phyloP scores from a whole-genome alignment of 176 grass and related monocot genomes.

The Ampelocalamus luodianensis region DNA sequence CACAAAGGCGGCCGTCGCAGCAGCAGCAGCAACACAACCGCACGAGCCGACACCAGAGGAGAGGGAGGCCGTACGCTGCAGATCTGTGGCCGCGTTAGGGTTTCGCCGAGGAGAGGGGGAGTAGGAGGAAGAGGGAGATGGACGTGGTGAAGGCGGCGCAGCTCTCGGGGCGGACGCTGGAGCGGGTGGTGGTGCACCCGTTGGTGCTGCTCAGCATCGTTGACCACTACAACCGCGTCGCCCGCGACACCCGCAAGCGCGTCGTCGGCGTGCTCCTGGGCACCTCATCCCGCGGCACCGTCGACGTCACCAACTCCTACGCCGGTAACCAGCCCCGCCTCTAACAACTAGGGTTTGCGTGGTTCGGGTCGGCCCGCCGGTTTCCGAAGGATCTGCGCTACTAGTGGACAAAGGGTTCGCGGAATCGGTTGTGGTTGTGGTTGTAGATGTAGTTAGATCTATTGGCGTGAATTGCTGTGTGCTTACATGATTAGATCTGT shows the following conservation, averaged over 20 bases:
- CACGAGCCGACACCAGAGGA: not conserved
- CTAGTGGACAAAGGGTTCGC: constrained; percentile 6
- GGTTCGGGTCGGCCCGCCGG: not conserved
- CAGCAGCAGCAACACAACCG: constrained; percentile 26
- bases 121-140: constrained; percentile 50
- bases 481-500: constrained; percentile 38
- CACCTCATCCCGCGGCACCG: constrained; percentile 68
- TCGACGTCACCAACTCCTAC: constrained; percentile 97
- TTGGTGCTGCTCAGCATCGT: constrained; percentile 97
- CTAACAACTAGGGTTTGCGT: constrained; percentile 30
- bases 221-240: constrained; percentile 99
- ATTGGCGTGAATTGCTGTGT: not conserved
- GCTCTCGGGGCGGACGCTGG: constrained; percentile 80
- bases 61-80: constrained; percentile 20
- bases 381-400: not conserved
- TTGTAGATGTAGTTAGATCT: constrained; percentile 33
- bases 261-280: constrained; percentile 95
- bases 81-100: constrained; percentile 35
- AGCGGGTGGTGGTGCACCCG: constrained; percentile 91
- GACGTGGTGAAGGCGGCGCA: constrained; percentile 94
- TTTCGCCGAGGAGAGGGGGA: constrained; percentile 7
- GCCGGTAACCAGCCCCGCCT: constrained; percentile 55
- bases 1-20: constrained; percentile 29
- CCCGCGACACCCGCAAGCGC: constrained; percentile 86
- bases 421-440: not conserved